Percentiles rank a stretch among this genome's conserved stretches.
Conservation (phyloP, 345 rosid species). For the Citrus trifoliata region DNA sequence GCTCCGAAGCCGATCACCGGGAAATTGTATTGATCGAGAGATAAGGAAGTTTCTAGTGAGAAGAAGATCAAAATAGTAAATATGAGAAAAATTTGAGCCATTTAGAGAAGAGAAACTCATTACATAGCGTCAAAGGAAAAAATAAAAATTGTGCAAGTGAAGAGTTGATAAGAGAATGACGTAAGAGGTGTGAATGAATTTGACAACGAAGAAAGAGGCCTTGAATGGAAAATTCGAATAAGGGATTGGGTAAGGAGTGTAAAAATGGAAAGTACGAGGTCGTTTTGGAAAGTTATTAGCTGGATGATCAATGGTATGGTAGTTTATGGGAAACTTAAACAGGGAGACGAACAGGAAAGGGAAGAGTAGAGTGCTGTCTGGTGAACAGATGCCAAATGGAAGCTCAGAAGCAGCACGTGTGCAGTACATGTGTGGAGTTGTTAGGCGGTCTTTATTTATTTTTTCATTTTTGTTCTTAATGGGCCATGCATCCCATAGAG, state of each 20-base stretch:
- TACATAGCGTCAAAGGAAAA: background rate
- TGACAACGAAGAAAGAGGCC: no score
- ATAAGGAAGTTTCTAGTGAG: conserved; percentile 7
- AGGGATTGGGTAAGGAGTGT: no score
- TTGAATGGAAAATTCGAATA: background rate
- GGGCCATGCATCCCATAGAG: no score
- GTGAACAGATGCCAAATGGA: background rate
- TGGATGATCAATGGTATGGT: no score
- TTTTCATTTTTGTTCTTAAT: no score
- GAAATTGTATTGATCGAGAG: conserved; percentile 27
- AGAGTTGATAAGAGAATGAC: background rate
- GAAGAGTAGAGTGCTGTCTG: background rate
- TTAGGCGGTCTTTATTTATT: no score
- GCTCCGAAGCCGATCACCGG: conserved; percentile 23
- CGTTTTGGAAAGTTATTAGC: no score
- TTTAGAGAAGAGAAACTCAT: conserved; percentile 21
- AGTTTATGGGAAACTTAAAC: background rate
- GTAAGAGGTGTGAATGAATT: background rate
- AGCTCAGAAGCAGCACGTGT: background rate
- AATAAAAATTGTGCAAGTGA: background rate
- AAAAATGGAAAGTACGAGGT: no score
- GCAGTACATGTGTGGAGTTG: background rate
- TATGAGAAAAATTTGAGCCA: conserved; percentile 15
- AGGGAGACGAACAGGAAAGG: background rate
- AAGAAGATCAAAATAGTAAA: conserved; percentile 4